Percentiles rank a stretch among this genome's conserved stretches.
These are phyloP conservation scores for Epichloe baconii DNA, from an alignment of 2,329 filamentous ascomycete genomes.

Conservation along the genomic window DNA sequence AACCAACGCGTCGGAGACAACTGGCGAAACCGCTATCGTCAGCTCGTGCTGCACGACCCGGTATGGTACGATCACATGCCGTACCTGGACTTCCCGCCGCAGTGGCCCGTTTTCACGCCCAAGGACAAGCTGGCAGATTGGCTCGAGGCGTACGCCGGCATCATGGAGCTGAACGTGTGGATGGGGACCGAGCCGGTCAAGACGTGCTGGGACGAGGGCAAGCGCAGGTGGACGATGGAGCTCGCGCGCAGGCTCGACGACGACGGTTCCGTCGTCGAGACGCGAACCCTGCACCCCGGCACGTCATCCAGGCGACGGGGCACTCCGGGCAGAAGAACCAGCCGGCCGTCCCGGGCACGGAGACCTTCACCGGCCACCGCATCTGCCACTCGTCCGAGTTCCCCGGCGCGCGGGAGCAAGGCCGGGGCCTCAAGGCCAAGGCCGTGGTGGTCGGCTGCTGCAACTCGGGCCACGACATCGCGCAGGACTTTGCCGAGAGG, in stretches of 20 bases:
- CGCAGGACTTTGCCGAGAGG: conserved; percentile 52
- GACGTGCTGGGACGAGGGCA: conserved; percentile 35
- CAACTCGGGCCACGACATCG: conserved; percentile 57
- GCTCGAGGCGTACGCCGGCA: conserved; percentile 50
- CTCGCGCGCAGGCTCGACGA: conserved; percentile 33
- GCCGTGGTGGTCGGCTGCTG: conserved; percentile 55
- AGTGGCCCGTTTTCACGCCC: conserved; percentile 58
- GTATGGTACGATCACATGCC: conserved; percentile 50
- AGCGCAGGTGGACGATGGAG: conserved; percentile 40
- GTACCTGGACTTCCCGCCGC: conserved; percentile 48
- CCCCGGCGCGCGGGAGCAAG: conserved; percentile 29
- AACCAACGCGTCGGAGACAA: conserved; percentile 48
- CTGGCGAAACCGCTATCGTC: conserved; percentile 49
- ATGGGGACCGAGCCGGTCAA: conserved; percentile 34
- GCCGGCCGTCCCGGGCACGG: conserved; percentile 43
- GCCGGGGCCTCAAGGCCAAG: conserved; percentile 27
- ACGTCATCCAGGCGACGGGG: conserved; percentile 55
- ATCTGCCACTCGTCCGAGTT: conserved; percentile 52
- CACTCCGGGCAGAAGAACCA: conserved; percentile 54
- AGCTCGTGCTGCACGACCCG: conserved; percentile 55
- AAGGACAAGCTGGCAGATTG: conserved; percentile 61
- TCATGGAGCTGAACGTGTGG: conserved; percentile 60
- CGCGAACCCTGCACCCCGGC: conserved; percentile 42
- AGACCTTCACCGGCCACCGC: conserved; percentile 43
- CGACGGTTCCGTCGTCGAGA: conserved; percentile 28